Evolutionary conservation across 2,329 filamentous ascomycete genomes (phyloP).

Genomic region (Aureobasidium melanogenum): DNA sequence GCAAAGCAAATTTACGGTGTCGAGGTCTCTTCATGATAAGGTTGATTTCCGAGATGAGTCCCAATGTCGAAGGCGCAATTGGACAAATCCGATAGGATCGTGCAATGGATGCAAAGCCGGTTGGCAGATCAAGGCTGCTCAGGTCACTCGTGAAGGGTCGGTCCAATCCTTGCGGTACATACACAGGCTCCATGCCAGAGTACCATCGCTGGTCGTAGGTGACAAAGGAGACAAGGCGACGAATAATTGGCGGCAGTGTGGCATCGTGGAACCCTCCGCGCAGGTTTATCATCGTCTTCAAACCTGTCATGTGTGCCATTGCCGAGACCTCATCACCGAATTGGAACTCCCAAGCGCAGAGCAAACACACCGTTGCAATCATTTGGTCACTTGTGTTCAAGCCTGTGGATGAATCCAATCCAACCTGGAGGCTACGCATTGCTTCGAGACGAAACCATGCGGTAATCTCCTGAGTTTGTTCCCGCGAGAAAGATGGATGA

Average conservation of each 20-base stretch:
- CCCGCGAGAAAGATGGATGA: constrained; percentile 15
- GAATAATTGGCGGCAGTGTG: constrained; percentile 12
- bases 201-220: constrained; percentile 17
- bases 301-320: constrained; percentile 17
- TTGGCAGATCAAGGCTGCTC: not conserved
- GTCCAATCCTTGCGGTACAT: constrained; percentile 5
- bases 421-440: constrained; percentile 15
- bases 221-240: constrained; percentile 14
- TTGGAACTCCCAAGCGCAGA: constrained; percentile 18
- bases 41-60: not conserved
- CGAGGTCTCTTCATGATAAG: not conserved
- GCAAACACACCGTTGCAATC: constrained; percentile 16
- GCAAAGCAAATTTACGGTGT: not conserved
- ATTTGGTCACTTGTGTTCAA: constrained; percentile 13
- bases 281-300: constrained; percentile 16
- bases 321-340: constrained; percentile 16
- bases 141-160: not conserved
- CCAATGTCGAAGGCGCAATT: not conserved
- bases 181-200: constrained; percentile 14
- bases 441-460: constrained; percentile 11
- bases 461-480: not conserved
- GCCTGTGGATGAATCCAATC: constrained; percentile 8
- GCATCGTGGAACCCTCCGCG: constrained; percentile 15
- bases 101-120: not conserved
- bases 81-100: not conserved